These are phyloP conservation scores for Starmerella bacillaris DNA, from an alignment of 805 yeast genomes.

Conservation along the genomic window DNA sequence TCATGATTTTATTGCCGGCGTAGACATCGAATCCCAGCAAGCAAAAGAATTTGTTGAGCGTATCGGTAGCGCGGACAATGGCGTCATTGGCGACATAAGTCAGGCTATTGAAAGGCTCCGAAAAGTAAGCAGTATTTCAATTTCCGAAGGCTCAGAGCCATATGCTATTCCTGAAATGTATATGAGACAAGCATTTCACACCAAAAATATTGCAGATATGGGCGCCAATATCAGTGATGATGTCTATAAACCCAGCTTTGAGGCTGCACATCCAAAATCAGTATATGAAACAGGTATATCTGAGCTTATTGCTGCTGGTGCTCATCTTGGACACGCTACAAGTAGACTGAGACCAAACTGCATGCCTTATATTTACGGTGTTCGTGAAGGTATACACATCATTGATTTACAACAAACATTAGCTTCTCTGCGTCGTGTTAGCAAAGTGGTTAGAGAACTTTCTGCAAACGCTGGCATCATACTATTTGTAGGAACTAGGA, in stretches of 20 bases:
- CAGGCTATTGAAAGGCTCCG: constrained; percentile 6
- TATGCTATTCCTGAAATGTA: constrained; percentile 64
- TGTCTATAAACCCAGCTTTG: constrained; percentile 51
- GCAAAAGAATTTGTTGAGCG: constrained; percentile 11
- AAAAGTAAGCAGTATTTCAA: constrained; percentile 29
- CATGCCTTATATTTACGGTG: constrained; percentile 75
- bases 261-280: constrained; percentile 37
- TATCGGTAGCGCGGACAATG: constrained; percentile 6
- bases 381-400: constrained; percentile 74
- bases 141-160: constrained; percentile 42
- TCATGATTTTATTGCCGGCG: constrained; percentile 18
- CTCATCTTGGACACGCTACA: constrained; percentile 85
- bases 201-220: constrained; percentile 33
- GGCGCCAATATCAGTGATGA: constrained; percentile 40
- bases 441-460: constrained; percentile 68
- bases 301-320: constrained; percentile 73
- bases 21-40: constrained; percentile 16
- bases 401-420: constrained; percentile 80
- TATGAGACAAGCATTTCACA: constrained; percentile 52
- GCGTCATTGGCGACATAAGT: constrained; percentile 3
- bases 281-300: constrained; percentile 45
- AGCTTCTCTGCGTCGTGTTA: constrained; percentile 56
- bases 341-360: constrained; percentile 51
- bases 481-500: constrained; percentile 66
- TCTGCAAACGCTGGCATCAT: constrained; percentile 72